Conservation (phyloP, 352 stramenopile species). For the Thalassiosira hispida region DNA sequence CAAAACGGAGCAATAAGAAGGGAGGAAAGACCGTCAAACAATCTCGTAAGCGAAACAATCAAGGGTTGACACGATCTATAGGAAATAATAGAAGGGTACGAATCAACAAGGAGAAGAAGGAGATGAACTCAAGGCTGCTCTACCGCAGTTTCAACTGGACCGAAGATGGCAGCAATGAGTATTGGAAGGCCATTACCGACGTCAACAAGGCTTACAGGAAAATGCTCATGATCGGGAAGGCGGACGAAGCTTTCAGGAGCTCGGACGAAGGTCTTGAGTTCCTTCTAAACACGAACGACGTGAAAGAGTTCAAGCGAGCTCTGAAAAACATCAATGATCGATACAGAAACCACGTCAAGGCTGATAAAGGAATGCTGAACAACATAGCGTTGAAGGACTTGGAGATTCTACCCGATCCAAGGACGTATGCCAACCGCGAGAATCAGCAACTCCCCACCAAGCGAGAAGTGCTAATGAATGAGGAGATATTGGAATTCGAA, state of each 20-base stretch:
- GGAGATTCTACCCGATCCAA: conserved; percentile 7
- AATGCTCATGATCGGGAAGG: conserved; percentile 7
- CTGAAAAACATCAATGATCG: background rate
- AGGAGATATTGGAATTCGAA: conserved; percentile 20
- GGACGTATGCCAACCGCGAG: background rate
- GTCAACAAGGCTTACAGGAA: conserved; percentile 10
- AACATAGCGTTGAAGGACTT: background rate
- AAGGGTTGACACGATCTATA: background rate
- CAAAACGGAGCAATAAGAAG: background rate
- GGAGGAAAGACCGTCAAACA: background rate
- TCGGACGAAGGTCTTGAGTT: background rate
- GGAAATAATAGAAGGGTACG: background rate
- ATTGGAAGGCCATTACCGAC: background rate
- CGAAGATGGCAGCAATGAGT: background rate
- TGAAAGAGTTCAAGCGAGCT: too few relatives aligned
- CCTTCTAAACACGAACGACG: too few relatives aligned
- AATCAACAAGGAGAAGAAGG: background rate
- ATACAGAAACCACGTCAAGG: background rate
- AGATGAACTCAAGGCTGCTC: background rate
- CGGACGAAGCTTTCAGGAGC: background rate
- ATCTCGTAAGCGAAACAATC: background rate
- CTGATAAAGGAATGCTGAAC: background rate
- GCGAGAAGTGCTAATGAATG: background rate
- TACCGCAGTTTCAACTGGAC: background rate
- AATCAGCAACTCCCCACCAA: background rate